Conservation (phyloP, 257 asterid species). For the Gentiana dahurica region DNA sequence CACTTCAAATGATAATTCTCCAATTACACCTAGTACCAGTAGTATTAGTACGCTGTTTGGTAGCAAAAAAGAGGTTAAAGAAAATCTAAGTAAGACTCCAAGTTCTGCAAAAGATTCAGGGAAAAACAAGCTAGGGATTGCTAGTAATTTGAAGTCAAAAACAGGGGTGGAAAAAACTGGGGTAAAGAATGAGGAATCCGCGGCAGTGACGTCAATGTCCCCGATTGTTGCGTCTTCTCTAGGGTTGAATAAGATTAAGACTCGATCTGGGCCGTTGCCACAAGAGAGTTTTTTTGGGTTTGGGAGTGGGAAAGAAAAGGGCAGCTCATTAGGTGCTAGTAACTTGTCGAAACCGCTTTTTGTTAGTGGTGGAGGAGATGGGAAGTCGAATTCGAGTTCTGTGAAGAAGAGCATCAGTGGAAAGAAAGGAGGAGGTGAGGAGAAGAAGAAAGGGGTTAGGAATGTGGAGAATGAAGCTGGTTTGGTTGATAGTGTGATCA, state of each 20-base stretch:
- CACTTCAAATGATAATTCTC: constrained; percentile 47
- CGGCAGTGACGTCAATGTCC: constrained; percentile 46
- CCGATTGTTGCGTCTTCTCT: constrained; percentile 92
- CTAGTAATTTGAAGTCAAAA: constrained; percentile 16
- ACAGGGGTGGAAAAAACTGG: constrained; percentile 34
- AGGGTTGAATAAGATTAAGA: constrained; percentile 94
- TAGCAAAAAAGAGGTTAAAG: constrained; percentile 41
- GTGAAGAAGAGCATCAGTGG: constrained; percentile 15
- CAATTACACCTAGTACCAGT: constrained; percentile 26
- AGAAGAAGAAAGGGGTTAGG: constrained; percentile 16
- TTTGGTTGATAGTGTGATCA: constrained; percentile 47
- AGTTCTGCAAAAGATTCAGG: constrained; percentile 13
- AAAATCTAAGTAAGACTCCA: constrained; percentile 10
- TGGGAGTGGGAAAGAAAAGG: constrained; percentile 60
- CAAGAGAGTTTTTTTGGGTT: constrained; percentile 88
- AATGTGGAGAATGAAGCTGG: constrained; percentile 13
- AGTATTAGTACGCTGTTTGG: constrained; percentile 13
- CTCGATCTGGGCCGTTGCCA: constrained; percentile 99
- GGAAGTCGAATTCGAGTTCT: constrained; percentile 11
- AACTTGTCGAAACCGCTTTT: constrained; percentile 57
- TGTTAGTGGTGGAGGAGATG: constrained; percentile 28
- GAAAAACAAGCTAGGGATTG: constrained; percentile 26
- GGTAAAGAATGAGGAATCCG: constrained; percentile 23
- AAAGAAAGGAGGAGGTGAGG: constrained; percentile 18
- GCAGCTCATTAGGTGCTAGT: constrained; percentile 62